These are phyloP conservation scores for Podospora anserina DNA, from an alignment of 495 filamentous ascomycete genomes.

Conservation along the genomic window DNA sequence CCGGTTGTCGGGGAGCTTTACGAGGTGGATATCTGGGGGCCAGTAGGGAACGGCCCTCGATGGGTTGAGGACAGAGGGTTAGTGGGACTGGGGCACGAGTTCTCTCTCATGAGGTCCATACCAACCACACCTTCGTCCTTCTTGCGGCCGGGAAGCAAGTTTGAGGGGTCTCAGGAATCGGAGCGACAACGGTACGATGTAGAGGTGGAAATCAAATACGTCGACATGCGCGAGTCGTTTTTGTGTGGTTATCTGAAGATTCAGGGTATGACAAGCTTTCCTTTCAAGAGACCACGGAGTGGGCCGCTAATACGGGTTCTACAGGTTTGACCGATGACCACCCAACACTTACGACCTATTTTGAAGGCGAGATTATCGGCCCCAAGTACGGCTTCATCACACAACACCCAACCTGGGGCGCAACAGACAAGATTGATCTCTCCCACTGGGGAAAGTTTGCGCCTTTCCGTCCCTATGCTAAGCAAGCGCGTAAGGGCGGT, in stretches of 20 bases:
- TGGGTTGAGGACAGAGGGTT: slow-evolving; percentile 35
- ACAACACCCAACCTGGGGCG: slow-evolving; percentile 85
- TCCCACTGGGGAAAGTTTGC: slow-evolving; percentile 91
- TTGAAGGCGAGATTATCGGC: slow-evolving; percentile 97
- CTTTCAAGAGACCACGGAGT: background rate
- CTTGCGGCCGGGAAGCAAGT: slow-evolving; percentile 82
- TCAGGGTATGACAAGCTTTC: slow-evolving; percentile 61
- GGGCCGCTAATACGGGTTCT: background rate
- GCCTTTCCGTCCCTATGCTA: slow-evolving; percentile 76
- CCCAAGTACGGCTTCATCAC: slow-evolving; percentile 92
- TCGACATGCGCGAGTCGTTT: slow-evolving; percentile 92
- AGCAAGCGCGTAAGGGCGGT: slow-evolving; percentile 61
- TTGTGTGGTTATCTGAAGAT: slow-evolving; percentile 95
- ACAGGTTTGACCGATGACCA: slow-evolving; percentile 91
- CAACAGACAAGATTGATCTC: slow-evolving; percentile 86
- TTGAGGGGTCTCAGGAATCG: slow-evolving; percentile 86
- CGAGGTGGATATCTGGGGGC: slow-evolving; percentile 24
- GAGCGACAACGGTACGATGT: slow-evolving; percentile 90
- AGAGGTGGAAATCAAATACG: slow-evolving; percentile 93
- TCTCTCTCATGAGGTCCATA: slow-evolving; percentile 61
- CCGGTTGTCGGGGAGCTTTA: slow-evolving; percentile 15
- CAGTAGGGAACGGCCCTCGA: slow-evolving; percentile 19
- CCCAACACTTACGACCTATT: slow-evolving; percentile 94
- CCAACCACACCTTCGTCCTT: slow-evolving; percentile 72
- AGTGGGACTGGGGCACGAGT: slow-evolving; percentile 57